Evolutionary conservation across 225 moss, liverwort and hornwort genomes (phyloP), one percentile per base, ranked within the genome.

Genomic region (Physcomitrellopsis africana): DNA sequence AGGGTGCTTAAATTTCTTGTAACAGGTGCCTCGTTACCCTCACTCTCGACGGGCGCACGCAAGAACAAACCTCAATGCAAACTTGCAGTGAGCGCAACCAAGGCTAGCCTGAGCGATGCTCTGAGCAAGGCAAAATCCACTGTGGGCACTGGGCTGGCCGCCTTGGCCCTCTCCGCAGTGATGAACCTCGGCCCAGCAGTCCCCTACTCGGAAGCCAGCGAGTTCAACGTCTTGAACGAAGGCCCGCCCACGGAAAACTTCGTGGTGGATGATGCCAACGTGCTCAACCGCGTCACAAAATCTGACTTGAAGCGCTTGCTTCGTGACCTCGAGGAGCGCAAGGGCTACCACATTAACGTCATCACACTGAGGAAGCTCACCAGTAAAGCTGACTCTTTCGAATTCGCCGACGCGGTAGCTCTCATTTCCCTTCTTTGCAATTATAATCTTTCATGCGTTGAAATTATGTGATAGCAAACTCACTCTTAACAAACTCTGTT

Each of bases 281-380:
- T 99, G 76, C 81, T 99, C 68, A 99, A 92, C 82, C 99, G 99
- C 17, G 99, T 99, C 13, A 99, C 99, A 12, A 93, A 76, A 75
- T 90, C 95, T 10, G 99, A 99, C 76, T 78, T 99, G 67, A 99
- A 88, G 80, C 80, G 86, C 51, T 20, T 93, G 76, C 71, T 99
- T 75, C 64, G 85, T 20, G 93, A 99, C n/a, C 76, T 95, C 52
- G 99, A 99, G 75, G 93, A 87, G 17, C 74, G 84, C 17, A 89
- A 93, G 61, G 95, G 95, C 18, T 99, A 77, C 65, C 95, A 85
- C 83, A 62, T 99, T 70, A 91, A 99, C 47, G 16, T 95, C 46
- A 84, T 99, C 68, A 99, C 99, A 2, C 61, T 99, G 32, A 82
- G 99, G 62, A 99, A 99, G 68, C 68, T 99, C 66, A 95, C 93